Base-by-base conservation (phyloP, 2,329 filamentous ascomycete genomes). In the Neonectria ditissima region DNA sequence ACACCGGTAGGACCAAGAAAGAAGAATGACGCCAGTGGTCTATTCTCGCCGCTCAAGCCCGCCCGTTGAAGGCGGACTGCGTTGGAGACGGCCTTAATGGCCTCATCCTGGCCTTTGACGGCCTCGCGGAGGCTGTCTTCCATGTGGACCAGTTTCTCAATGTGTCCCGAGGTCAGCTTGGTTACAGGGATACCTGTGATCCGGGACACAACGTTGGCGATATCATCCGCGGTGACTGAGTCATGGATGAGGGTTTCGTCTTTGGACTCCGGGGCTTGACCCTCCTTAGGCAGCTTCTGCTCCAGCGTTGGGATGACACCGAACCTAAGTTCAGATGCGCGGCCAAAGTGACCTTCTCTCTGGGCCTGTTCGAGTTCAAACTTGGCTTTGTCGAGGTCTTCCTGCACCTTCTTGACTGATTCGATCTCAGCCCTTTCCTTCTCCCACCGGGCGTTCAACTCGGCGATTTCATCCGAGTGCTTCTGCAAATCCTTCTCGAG, bases 1-100 rank as follows among this genome's bases (percentile, higher is more conserved):
- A 97, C 95, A 75, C 96, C 96, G 0, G 96, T 98, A 5, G 96
- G 96, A 0, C 96, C 96, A 4, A 98, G 86, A 86, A 98, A 97
- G 91, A 98, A 97, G 82, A 98, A 97, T 0, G 92, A 97, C 0
- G 95, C 96, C 6, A 97, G 85, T 0, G 96, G 96, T 1, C 94
- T 87, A 77, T 97, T 97, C 73, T 97, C 93, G 34, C 94, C 94
- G 63, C 92, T 97, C 9, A 98, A 84, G 1, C 96, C 96, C 9
- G 96, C 96, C 68, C 96, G 88, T 79, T 98, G 96, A 83, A 97
- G 91, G 20, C 96, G 89, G 9, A 99, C 95, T 0, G 96, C 96
- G 75, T 98, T 92, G 34, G 95, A 91, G 1, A 98, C 95, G 18
- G 94, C 92, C 68, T 91, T 91, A 62, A 99, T 87, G 7, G 96